Evolutionary conservation across 768 basidiomycete genomes (phyloP), one percentile per base, ranked within the genome.

Genomic region (Auriculariales sp.): DNA sequence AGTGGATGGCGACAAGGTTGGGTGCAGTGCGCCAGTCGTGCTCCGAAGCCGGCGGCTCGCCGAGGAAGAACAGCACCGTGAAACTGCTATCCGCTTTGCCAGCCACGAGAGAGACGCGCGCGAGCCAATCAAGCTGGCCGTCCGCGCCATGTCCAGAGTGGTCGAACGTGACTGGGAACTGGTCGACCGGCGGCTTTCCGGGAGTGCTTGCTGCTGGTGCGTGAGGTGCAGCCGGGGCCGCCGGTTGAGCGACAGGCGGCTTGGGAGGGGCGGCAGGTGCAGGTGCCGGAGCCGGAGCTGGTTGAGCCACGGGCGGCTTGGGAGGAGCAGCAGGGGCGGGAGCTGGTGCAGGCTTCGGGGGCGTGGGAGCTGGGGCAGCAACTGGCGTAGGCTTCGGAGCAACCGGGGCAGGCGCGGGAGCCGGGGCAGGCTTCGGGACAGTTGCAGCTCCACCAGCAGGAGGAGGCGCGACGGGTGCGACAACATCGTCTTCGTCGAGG

Each of bases 41-140:
- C 5, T 65, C 59, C 47, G 73, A 64, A 19, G 57, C 61, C 12
- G 68, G 68, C 14, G 68, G 66, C 3, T 51, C 52, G 2, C 71
- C 74, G 4, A 77, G 59, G 69, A 76, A 76, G 47, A 77, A 52
- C 17, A 69, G 56, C 25, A 76, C 62, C n/a, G 61, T 59, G 56
- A 71, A 75, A 58, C 69, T 70, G 3, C 59, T 48, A 3, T 66
- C 67, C 29, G 73, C 54, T 52, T 68, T 72, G 56, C 63, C 68
- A 53, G 72, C 69, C 59, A 70, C 66, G 56, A 66, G 58, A 19
- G 60, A 58, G 36, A 74, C 61, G 31, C 69, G 67, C 4, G 61
- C 70, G 0, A 67, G 61, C 73, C 73, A 75, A 24, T 74, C 71
- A 50, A 53, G 46, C 39, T 49, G 22, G 30, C 25, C 45, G 24